These are phyloP conservation scores for Persicaria maculosa DNA, from an alignment of 148 eudicot genomes.

Conservation along the genomic window DNA sequence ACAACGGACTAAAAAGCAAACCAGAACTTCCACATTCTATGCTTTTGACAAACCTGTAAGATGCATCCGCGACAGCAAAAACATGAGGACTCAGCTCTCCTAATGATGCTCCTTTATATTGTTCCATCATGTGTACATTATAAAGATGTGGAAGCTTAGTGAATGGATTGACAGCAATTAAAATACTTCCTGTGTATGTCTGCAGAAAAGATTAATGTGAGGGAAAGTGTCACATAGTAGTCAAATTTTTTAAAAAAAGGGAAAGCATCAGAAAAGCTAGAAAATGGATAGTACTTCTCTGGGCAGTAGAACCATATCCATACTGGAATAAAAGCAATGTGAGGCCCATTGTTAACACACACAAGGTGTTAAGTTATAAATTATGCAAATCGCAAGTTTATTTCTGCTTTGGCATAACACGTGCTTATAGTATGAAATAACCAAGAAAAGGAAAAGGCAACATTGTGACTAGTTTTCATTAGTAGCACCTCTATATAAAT, in stretches of 20 bases:
- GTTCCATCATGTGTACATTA: constrained; percentile 95
- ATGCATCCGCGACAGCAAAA: constrained; percentile 97
- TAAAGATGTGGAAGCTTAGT: constrained; percentile 96
- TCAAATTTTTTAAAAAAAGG: constrained; percentile 8
- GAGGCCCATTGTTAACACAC: background rate
- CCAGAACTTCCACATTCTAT: background rate
- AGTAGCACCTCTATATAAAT: too few relatives aligned
- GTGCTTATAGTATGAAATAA: background rate
- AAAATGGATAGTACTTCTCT: background rate
- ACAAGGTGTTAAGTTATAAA: background rate
- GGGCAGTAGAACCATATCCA: background rate
- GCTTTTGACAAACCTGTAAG: constrained; percentile 63
- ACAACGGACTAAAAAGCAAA: background rate
- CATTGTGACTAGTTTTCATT: too few relatives aligned
- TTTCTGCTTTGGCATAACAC: background rate
- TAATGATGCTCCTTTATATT: constrained; percentile 90
- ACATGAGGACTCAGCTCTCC: constrained; percentile 99
- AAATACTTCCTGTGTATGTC: constrained; percentile 98
- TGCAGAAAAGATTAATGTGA: constrained; percentile 19
- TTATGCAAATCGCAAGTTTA: background rate
- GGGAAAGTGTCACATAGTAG: background rate
- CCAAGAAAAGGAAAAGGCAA: background rate
- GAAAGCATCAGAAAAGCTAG: constrained; percentile 3
- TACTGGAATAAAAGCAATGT: background rate
- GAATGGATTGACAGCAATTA: constrained; percentile 98